Conservation (phyloP, 345 rosid species). For the Microthlaspi erraticum region DNA sequence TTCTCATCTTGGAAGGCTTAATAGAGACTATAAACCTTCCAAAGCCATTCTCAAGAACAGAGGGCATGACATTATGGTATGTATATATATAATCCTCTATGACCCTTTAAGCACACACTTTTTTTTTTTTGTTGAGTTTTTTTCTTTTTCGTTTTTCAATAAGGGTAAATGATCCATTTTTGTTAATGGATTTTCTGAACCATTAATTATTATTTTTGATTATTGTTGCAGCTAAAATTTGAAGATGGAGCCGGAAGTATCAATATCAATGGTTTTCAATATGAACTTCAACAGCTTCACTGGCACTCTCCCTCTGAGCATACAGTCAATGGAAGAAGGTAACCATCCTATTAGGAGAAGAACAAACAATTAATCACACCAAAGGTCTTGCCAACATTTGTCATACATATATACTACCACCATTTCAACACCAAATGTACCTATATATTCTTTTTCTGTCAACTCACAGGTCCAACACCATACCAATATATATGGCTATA, state of each 20-base stretch:
- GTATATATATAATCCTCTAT: neutral
- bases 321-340: conserved; percentile 67
- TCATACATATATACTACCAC: too few relatives aligned
- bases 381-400: neutral
- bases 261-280: conserved; percentile 50
- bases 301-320: conserved; percentile 96
- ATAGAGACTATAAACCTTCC: conserved; percentile 56
- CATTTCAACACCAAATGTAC: too few relatives aligned
- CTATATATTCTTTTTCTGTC: too few relatives aligned
- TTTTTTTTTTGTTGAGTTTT: neutral
- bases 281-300: conserved; percentile 67
- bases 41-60: conserved; percentile 74
- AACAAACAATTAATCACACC: neutral
- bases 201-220: neutral
- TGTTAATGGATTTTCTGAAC: too few relatives aligned
- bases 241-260: conserved; percentile 59
- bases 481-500: too few relatives aligned
- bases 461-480: too few relatives aligned
- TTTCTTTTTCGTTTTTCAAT: too few relatives aligned
- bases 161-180: neutral
- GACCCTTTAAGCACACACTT: neutral
- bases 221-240: conserved; percentile 45
- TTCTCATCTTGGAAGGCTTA: conserved; percentile 65
- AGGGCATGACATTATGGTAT: conserved; percentile 93
- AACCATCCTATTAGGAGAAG: neutral